Conservation (phyloP, 768 basidiomycete species). For the Naganishia vaughanmartiniae region DNA sequence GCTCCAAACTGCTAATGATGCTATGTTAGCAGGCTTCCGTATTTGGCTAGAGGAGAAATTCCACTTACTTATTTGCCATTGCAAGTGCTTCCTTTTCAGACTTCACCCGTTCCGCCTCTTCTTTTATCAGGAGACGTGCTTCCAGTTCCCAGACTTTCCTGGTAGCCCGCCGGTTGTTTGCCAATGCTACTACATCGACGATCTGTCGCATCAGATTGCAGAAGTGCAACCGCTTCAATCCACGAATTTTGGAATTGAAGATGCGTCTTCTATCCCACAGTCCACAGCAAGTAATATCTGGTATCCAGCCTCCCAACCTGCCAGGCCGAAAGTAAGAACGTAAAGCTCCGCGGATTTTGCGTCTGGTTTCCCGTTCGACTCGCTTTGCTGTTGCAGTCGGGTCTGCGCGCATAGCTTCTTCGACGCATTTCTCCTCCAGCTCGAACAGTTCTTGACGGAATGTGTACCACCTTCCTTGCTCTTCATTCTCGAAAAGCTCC, state of each 20-base stretch:
- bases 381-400: not conserved
- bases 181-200: not conserved
- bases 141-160: not conserved
- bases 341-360: not conserved
- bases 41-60: not conserved
- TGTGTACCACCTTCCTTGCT: not conserved
- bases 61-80: not conserved
- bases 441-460: not conserved
- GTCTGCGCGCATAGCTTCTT: not conserved
- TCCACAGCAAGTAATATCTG: not conserved
- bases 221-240: not conserved
- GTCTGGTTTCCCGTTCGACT: not conserved
- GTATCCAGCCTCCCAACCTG: not conserved
- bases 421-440: not conserved
- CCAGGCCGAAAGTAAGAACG: not conserved
- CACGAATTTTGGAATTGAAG: not conserved
- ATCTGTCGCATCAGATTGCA: not conserved
- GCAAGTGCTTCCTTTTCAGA: not conserved
- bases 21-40: not conserved
- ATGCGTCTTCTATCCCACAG: not conserved
- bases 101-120: not conserved
- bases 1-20: not conserved
- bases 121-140: not conserved
- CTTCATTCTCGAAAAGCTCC: too few relatives aligned
- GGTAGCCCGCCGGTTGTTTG: not conserved